phyloP scores from a whole-genome alignment of 306 rosid genomes.

The Luffa acutangula region DNA sequence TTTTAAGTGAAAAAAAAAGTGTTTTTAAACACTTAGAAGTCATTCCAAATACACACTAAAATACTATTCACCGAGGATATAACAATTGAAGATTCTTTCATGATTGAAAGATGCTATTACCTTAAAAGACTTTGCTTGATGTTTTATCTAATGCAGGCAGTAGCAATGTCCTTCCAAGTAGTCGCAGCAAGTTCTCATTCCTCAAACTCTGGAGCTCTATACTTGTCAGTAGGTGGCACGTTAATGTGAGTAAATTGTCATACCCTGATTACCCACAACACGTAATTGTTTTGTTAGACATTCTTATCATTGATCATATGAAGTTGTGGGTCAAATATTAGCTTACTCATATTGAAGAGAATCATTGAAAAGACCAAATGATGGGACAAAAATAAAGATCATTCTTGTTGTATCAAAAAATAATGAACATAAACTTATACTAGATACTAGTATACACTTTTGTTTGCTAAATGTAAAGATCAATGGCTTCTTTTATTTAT shows the following conservation, averaged over 20 bases:
- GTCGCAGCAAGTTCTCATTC: constrained; percentile 48
- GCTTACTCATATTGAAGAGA: neutral
- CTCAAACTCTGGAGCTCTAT: constrained; percentile 38
- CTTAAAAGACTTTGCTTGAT: constrained; percentile 1
- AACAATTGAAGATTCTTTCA: neutral
- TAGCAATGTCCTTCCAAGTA: constrained; percentile 67
- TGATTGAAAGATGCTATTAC: neutral
- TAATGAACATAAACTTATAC: neutral
- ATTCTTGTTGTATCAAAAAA: neutral
- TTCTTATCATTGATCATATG: neutral
- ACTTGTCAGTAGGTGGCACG: constrained; percentile 87
- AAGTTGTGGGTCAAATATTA: neutral
- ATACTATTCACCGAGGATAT: neutral
- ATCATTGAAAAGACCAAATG: neutral
- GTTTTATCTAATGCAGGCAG: constrained; percentile 35
- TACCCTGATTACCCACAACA: neutral
- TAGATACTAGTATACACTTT: neutral
- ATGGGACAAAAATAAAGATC: neutral
- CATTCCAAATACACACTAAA: neutral
- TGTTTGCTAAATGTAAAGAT: neutral
- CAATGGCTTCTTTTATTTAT: neutral
- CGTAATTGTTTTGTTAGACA: neutral
- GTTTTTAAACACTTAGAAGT: too few species aligned
- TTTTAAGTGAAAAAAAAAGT: too few species aligned
- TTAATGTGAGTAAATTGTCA: constrained; percentile 48